Percentiles rank a stretch among this genome's conserved stretches.
These are phyloP conservation scores for Coemansia sp. DNA, from an alignment of 192 early-diverging fungal species.

Conservation along the genomic window DNA sequence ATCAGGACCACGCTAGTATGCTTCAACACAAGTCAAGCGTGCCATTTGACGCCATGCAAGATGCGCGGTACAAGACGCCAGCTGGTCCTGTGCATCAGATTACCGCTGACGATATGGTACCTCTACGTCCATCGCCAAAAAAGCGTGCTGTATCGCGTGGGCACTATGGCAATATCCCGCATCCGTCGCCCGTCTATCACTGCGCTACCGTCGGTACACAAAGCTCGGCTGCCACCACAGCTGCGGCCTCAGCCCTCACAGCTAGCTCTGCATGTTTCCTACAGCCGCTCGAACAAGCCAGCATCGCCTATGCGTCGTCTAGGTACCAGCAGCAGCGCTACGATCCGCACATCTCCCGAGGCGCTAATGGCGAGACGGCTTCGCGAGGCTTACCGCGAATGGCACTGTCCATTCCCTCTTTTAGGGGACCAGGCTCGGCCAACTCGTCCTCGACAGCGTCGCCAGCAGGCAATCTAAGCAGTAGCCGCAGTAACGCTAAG, in stretches of 20 bases:
- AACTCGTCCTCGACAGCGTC: background rate
- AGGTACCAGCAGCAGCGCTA: conserved; percentile 56
- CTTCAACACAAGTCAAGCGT: background rate
- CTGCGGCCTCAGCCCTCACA: conserved; percentile 16
- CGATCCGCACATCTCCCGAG: conserved; percentile 27
- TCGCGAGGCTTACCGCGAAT: conserved; percentile 17
- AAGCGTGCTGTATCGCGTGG: conserved; percentile 56
- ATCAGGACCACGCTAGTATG: background rate
- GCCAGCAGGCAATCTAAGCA: background rate
- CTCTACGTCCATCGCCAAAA: conserved; percentile 49
- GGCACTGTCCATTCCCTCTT: conserved; percentile 44
- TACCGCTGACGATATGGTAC: conserved; percentile 32
- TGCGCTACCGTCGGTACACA: conserved; percentile 5
- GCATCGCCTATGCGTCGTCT: conserved; percentile 35
- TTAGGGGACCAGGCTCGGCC: conserved; percentile 10
- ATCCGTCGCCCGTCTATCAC: conserved; percentile 52
- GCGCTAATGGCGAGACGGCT: background rate
- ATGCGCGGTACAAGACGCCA: conserved; percentile 22
- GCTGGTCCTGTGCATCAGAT: conserved; percentile 39
- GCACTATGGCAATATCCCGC: conserved; percentile 45
- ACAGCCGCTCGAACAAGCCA: conserved; percentile 43
- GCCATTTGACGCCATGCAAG: conserved; percentile 2
- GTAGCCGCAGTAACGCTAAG: conserved; percentile 19
- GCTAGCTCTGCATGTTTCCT: conserved; percentile 47
- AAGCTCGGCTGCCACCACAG: conserved; percentile 15